Evolutionary conservation across 225 moss, liverwort and hornwort species (phyloP), one percentile per base, ranked within the genome.

Genomic region (Lunularia cruciata): DNA sequence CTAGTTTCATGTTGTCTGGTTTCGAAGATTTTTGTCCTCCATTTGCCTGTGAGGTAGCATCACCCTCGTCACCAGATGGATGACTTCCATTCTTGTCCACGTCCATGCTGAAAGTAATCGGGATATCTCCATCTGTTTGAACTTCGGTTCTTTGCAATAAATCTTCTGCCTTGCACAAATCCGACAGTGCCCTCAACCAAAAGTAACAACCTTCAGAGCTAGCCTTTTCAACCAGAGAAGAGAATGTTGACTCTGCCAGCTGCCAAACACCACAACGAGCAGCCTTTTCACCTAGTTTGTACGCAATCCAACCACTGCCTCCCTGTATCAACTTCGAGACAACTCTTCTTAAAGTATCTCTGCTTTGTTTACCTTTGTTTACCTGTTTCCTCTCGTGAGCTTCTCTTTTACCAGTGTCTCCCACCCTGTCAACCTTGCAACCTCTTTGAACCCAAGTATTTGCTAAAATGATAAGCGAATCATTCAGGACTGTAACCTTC

Each of bases 161-260:
- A 72, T 65, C 31, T 57, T 83, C 82, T 43, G 78, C 82, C 27
- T 22, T 68, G 59, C 74, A 54, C n/a, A 67, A 63, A 69, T 46
- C 63, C 59, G 68, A 72, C 12, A 83, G 58, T 12, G 75, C 72
- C 32, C 51, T 72, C 72, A 83, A 69, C 82, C 82, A 83, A 39
- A 83, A 78, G 64, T 75, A 78, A 52, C 75, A 83, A 72, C 82
- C 82, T 51, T 83, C 82, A 25, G 82, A 78, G 34, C 63, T 78
- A 28, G 75, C 64, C 51, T 75, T 78, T 30, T 75, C 78, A 12
- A 78, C 72, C 57, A 83, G 67, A 25, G 51, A 31, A 11, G 63
- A 60, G 65, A 83, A 78, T 16, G 39, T 51, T 3, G 69, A 64
- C 12, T 73, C 12, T 18, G 82, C 75, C 47, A 78, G 27, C 31